Conservation (phyloP, 129 eudicot species). For the Mikania micrantha region DNA sequence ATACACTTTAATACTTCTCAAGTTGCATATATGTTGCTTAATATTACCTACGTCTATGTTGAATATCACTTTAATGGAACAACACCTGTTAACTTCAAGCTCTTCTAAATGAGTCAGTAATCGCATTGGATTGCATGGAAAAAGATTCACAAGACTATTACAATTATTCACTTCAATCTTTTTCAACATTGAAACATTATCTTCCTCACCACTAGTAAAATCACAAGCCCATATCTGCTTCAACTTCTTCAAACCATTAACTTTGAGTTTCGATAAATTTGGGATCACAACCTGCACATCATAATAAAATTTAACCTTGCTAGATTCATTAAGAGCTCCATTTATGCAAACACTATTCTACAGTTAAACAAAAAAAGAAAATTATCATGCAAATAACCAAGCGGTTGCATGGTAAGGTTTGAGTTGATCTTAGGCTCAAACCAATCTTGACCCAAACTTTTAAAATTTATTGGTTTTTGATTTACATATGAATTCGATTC, state of each 20-base stretch:
- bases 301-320: background rate
- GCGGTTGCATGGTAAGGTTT: too few relatives aligned
- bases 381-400: too few relatives aligned
- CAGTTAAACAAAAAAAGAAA: too few relatives aligned
- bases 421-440: too few relatives aligned
- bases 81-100: background rate
- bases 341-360: too few relatives aligned
- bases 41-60: background rate
- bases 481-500: too few relatives aligned
- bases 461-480: too few relatives aligned
- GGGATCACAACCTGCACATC: background rate
- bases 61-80: conserved; percentile 8
- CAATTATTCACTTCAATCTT: background rate
- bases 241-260: background rate
- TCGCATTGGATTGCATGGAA: background rate
- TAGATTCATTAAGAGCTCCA: too few relatives aligned
- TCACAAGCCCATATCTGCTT: conserved; percentile 6
- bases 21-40: background rate
- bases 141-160: background rate
- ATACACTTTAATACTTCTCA: background rate
- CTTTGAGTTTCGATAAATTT: background rate
- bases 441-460: too few relatives aligned
- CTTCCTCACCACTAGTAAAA: background rate
- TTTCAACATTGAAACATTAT: background rate
- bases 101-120: background rate